Conservation (phyloP, 140 eudicot genomes). For the Erigeron philadelphicus region DNA sequence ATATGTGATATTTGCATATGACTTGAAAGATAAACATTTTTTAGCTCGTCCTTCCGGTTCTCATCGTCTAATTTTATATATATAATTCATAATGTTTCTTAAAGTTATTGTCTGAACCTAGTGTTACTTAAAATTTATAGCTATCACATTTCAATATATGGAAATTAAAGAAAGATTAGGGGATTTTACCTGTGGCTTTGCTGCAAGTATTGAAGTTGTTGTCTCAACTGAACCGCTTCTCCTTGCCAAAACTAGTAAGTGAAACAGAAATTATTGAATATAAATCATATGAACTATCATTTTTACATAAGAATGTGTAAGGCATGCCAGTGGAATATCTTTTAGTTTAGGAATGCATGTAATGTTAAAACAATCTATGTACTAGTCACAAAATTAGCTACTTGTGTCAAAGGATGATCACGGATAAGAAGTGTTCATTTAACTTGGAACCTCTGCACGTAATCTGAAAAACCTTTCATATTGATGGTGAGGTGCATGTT, state of each 20-base stretch:
- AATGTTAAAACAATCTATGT: no score
- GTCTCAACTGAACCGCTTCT: slow-evolving; percentile 44
- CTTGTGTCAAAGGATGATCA: not conserved
- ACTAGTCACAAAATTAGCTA: not conserved
- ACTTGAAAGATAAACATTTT: not conserved
- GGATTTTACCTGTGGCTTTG: slow-evolving; percentile 47
- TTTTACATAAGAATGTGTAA: not conserved
- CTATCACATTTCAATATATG: not conserved
- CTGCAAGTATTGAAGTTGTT: slow-evolving; percentile 44
- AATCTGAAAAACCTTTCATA: not conserved
- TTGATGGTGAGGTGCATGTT: not conserved
- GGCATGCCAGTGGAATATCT: slow-evolving; percentile 1
- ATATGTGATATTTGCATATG: not conserved
- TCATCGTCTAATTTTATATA: not conserved
- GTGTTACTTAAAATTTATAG: not conserved
- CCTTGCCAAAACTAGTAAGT: slow-evolving; percentile 48
- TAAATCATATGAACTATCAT: slow-evolving; percentile 15
- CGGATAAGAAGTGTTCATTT: not conserved
- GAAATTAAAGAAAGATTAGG: slow-evolving; percentile 13
- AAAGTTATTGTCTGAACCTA: not conserved
- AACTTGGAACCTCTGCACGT: not conserved
- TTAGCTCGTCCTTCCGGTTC: not conserved
- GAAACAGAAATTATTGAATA: slow-evolving; percentile 7
- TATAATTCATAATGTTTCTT: not conserved
- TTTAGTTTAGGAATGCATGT: not conserved